Conservation (phyloP, 495 filamentous ascomycete species). For the Geoglossum glabrum region DNA sequence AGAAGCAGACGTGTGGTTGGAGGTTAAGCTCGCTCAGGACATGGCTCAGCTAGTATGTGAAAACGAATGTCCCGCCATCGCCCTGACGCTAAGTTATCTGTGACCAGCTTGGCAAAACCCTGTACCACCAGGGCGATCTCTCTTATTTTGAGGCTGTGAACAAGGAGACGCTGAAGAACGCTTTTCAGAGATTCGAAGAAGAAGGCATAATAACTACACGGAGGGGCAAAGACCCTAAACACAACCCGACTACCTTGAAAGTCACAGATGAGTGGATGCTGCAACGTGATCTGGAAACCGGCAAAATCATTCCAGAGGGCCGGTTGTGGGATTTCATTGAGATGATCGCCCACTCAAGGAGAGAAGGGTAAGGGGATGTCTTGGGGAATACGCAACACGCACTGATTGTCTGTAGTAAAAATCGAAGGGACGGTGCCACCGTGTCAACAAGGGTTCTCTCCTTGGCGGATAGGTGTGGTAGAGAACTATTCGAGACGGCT, state of each 20-base stretch:
- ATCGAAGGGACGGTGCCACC: conserved; percentile 74
- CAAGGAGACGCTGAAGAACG: conserved; percentile 88
- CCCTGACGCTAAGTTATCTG: not conserved
- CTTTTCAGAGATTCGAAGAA: conserved; percentile 70
- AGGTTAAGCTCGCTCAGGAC: conserved; percentile 55
- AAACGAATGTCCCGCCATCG: not conserved
- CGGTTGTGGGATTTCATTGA: conserved; percentile 80
- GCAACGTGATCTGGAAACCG: conserved; percentile 35
- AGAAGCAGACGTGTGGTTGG: conserved; percentile 52
- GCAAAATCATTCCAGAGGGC: conserved; percentile 44
- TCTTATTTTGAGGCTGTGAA: conserved; percentile 96
- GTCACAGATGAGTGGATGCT: conserved; percentile 68
- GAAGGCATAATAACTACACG: conserved; percentile 67
- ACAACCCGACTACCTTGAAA: conserved; percentile 34
- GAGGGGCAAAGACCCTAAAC: conserved; percentile 36
- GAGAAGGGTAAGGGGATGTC: conserved; percentile 45
- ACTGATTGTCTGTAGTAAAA: conserved; percentile 35
- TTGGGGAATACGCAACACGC: not conserved
- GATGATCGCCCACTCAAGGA: conserved; percentile 55
- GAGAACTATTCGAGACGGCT: conserved; percentile 22
- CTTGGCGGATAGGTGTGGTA: conserved; percentile 44
- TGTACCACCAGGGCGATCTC: conserved; percentile 93
- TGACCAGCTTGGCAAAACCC: conserved; percentile 68
- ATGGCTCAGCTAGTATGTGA: conserved; percentile 55
- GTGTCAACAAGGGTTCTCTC: conserved; percentile 65